phyloP scores from a whole-genome alignment of 78 protist genomes.

The Dictyostelium brefeldianum region DNA sequence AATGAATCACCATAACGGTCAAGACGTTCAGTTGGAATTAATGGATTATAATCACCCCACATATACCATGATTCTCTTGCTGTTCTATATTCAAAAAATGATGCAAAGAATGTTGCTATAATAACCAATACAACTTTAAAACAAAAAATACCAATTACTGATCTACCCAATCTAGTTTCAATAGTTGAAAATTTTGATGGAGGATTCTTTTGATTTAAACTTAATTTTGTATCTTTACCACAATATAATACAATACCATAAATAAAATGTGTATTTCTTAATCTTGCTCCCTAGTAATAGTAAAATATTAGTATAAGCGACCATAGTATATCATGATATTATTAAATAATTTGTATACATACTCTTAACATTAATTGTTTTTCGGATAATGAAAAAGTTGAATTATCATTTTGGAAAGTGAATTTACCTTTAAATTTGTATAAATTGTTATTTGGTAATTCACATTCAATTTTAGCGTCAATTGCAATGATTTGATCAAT shows the following conservation, averaged over 20 bases:
- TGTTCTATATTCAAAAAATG: constrained; percentile 18
- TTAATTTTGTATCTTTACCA: constrained; percentile 74
- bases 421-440: constrained; percentile 51
- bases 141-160: constrained; percentile 69
- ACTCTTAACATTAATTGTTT: constrained; percentile 68
- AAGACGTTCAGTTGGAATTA: background rate
- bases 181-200: constrained; percentile 71
- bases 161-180: constrained; percentile 47
- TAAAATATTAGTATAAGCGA: background rate
- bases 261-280: constrained; percentile 53
- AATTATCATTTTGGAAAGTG: background rate
- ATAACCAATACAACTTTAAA: constrained; percentile 57
- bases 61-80: constrained; percentile 26
- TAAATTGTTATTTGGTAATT: constrained; percentile 38
- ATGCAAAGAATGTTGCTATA: constrained; percentile 35
- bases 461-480: constrained; percentile 39
- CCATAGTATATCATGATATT: too few relatives aligned
- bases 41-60: background rate
- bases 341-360: constrained; percentile 3
- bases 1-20: background rate
- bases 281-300: constrained; percentile 42
- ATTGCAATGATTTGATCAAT: constrained; percentile 4
- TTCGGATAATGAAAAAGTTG: constrained; percentile 6
- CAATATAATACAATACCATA: constrained; percentile 65
- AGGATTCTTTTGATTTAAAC: constrained; percentile 79